Base-by-base conservation (phyloP, 2,329 filamentous ascomycete species). In the Magnaporthiopsis incrustans region DNA sequence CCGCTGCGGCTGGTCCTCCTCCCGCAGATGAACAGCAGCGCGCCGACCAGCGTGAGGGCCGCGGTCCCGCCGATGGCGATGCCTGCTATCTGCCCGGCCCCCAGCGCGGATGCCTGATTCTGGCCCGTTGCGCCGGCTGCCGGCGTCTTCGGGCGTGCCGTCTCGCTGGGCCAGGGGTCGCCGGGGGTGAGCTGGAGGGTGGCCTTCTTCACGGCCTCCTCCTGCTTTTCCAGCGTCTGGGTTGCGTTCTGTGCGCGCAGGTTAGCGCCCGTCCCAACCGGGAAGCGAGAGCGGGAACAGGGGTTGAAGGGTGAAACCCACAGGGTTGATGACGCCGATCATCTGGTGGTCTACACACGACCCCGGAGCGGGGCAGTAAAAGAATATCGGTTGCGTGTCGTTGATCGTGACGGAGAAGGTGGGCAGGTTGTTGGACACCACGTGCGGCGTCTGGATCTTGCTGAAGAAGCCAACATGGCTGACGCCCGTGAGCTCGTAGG, bases 321-420 rank as follows among this genome's bases (percentile, higher is more conserved):
- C 84, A 8, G 87, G 83, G 70, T 93, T 94, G 68, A 94, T 88
- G 1, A 85, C 88, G 3, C 89, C 90, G 22, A 94, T 82, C 90
- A 94, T 94, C 27, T 84, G 81, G 58, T 88, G 81, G 3, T 76
- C 73, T 3, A 80, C 79, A 70, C 90, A 94, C 2, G 88, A 90
- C 0, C 79, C 81, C 0, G 85, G 81, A 0, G 88, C 88, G 0
- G 86, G 84, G 67, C 88, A 91, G 73, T 91, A 91, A 73, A 84
- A 89, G 72, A 88, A 90, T 22, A 87, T 82, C 0, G 89, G 87
- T 27, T 82, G 73, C 0, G 85, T 87, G 67, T 86, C 78, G 68
- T 89, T 89, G 64, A 90, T 77, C 26, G 67, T 68, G 30, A 82
- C 68, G 57, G 71, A 69, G 65, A 72, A 83, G 53, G 70, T 74